phyloP scores from a whole-genome alignment of 306 rosid species.

The Prunus kanzakura region DNA sequence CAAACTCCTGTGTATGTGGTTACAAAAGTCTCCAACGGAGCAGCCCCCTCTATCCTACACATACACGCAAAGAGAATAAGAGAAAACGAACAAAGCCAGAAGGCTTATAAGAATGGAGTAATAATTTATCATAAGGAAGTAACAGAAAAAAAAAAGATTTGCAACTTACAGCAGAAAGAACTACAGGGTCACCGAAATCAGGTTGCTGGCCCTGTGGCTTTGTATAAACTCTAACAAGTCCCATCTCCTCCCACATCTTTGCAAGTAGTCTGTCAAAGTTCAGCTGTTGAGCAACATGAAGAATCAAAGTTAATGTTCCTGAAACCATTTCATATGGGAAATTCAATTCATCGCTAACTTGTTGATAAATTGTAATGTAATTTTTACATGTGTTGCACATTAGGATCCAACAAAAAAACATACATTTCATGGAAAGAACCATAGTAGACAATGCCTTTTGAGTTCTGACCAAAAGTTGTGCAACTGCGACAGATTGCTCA shows the following conservation, averaged over 20 bases:
- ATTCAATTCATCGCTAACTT: not conserved
- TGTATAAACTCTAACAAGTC: conserved; percentile 93
- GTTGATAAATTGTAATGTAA: not conserved
- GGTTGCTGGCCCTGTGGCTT: conserved; percentile 99
- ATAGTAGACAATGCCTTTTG: not conserved
- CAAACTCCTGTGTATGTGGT: conserved; percentile 94
- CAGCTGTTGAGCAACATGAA: conserved; percentile 55
- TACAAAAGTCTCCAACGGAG: conserved; percentile 92
- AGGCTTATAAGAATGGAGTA: conserved; percentile 2
- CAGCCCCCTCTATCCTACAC: conserved; percentile 97
- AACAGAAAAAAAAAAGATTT: conserved; percentile 4
- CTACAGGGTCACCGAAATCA: conserved; percentile 88
- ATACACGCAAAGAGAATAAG: conserved; percentile 28
- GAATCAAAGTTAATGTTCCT: not conserved
- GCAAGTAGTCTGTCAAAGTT: conserved; percentile 92
- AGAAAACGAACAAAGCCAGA: not conserved
- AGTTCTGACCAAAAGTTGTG: not conserved
- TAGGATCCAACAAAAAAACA: not conserved
- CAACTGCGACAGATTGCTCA: not conserved
- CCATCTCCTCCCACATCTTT: conserved; percentile 99
- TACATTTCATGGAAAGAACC: not conserved
- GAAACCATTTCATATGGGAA: not conserved
- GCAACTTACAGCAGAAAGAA: conserved; percentile 84
- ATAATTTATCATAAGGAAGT: conserved; percentile 6
- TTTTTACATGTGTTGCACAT: not conserved